Percentiles rank a stretch among this genome's conserved stretches.
phyloP scores from a whole-genome alignment of 257 asterid species.

The Scutellaria baicalensis region DNA sequence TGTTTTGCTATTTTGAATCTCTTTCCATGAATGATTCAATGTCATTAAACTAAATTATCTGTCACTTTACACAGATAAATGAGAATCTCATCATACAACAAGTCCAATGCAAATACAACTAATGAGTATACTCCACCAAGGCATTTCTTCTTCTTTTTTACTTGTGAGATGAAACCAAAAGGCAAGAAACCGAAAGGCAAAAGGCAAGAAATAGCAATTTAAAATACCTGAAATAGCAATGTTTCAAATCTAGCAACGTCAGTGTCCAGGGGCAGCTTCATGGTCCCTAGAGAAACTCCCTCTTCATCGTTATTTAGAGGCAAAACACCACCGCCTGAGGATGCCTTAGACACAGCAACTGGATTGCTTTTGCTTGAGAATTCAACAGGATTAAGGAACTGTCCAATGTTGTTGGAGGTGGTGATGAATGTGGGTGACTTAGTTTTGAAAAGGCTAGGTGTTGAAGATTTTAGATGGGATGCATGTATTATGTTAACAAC shows the following conservation, averaged over 20 bases:
- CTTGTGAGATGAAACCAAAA: not conserved
- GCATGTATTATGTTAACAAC: constrained; percentile 18
- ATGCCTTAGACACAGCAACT: constrained; percentile 29
- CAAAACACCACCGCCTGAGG: constrained; percentile 22
- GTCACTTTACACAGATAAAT: not conserved
- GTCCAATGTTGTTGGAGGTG: constrained; percentile 6
- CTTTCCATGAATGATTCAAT: not conserved
- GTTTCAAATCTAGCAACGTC: constrained; percentile 72
- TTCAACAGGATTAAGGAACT: constrained; percentile 13
- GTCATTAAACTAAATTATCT: not conserved
- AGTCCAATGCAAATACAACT: not conserved
- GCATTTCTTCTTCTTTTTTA: not conserved
- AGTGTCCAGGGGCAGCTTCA: constrained; percentile 69
- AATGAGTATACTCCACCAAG: not conserved
- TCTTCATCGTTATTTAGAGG: constrained; percentile 35
- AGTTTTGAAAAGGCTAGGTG: not conserved
- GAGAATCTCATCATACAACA: not conserved
- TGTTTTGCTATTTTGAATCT: not conserved
- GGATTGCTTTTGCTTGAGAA: constrained; percentile 14
- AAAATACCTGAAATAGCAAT: constrained; percentile 74
- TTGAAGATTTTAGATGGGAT: constrained; percentile 20
- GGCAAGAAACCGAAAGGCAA: too few species aligned
- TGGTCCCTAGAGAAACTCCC: constrained; percentile 80
- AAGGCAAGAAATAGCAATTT: not conserved
- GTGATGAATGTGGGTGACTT: constrained; percentile 18